These are phyloP conservation scores for Lizonia empirigonia DNA, from an alignment of 2,329 filamentous ascomycete species.

Conservation along the genomic window DNA sequence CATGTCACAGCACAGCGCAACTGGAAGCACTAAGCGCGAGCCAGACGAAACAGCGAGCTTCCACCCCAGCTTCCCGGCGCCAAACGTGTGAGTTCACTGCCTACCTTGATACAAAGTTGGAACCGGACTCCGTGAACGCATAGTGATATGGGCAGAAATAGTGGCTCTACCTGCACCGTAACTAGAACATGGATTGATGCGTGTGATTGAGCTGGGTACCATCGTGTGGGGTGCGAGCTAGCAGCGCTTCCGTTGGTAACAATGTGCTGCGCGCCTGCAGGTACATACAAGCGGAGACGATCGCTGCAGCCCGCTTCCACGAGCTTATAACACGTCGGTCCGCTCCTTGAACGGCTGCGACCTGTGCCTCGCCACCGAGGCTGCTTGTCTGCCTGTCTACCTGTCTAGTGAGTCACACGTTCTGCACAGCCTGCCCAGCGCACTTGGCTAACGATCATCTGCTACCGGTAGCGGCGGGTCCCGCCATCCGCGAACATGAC, in stretches of 20 bases:
- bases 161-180: background rate
- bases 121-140: background rate
- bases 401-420: background rate
- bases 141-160: background rate
- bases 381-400: background rate
- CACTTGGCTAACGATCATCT: background rate
- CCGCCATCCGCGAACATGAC: background rate
- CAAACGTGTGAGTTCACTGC: background rate
- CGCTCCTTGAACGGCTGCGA: background rate
- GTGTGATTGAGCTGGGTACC: background rate
- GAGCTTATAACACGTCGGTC: background rate
- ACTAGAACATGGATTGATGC: background rate
- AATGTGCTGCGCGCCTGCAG: background rate
- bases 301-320: background rate
- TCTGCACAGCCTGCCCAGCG: background rate
- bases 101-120: background rate
- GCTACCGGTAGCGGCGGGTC: background rate
- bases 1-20: conserved; percentile 41
- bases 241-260: background rate
- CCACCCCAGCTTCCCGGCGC: too few relatives aligned
- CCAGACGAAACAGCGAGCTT: background rate
- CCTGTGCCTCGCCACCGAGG: background rate
- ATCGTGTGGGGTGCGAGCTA: background rate
- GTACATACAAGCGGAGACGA: background rate
- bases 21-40: conserved; percentile 41